Conservation (phyloP, 306 rosid species). For the Vigna angularis region DNA sequence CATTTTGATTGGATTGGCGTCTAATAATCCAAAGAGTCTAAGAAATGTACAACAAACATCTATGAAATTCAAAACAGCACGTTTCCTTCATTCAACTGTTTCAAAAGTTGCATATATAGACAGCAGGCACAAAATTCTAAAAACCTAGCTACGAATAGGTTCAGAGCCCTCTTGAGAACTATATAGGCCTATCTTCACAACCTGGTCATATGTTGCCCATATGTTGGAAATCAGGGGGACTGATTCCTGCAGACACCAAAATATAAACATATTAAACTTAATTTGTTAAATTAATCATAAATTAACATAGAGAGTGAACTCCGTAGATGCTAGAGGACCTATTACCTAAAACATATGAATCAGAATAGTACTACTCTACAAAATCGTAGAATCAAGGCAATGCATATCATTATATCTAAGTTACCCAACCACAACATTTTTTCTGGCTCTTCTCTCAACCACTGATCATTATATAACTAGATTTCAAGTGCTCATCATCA, state of each 20-base stretch:
- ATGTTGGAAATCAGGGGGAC: conserved; percentile 47
- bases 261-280: conserved; percentile 30
- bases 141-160: conserved; percentile 18
- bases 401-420: conserved; percentile 16
- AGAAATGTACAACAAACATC: conserved; percentile 17
- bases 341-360: conserved; percentile 12
- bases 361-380: conserved; percentile 18
- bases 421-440: conserved; percentile 17
- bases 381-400: conserved; percentile 30
- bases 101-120: conserved; percentile 32
- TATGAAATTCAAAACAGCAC: conserved; percentile 35
- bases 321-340: conserved; percentile 17
- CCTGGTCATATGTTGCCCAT: conserved; percentile 45
- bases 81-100: conserved; percentile 31
- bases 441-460: conserved; percentile 3
- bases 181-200: conserved; percentile 34
- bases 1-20: conserved; percentile 31
- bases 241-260: conserved; percentile 62
- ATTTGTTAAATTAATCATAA: conserved; percentile 31
- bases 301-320: conserved; percentile 17
- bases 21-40: background rate
- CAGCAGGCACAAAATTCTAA: conserved; percentile 24
- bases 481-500: background rate
- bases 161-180: conserved; percentile 17
- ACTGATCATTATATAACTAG: conserved; percentile 24